These are phyloP conservation scores for Kluyveromyces marxianus DNA, from an alignment of 1,139 yeast genomes.

Conservation along the genomic window DNA sequence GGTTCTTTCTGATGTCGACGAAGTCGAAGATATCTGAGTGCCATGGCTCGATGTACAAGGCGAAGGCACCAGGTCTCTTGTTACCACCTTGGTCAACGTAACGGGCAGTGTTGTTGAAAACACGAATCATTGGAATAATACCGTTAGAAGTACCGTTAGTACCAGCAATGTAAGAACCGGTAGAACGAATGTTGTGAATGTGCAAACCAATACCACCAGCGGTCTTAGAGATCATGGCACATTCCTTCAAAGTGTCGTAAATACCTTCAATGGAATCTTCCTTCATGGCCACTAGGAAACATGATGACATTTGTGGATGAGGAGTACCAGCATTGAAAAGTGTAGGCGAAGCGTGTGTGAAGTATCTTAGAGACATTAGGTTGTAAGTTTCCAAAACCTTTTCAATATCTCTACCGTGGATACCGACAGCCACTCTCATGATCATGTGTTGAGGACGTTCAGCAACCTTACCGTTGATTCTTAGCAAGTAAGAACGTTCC, in stretches of 20 bases:
- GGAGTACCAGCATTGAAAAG: constrained; percentile 88
- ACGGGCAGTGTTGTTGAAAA: constrained; percentile 84
- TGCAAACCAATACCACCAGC: constrained; percentile 91
- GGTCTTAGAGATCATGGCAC: constrained; percentile 80
- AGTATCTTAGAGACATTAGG: constrained; percentile 74
- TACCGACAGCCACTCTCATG: constrained; percentile 86
- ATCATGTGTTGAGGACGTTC: constrained; percentile 89
- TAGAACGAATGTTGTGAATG: constrained; percentile 74
- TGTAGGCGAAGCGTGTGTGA: constrained; percentile 88
- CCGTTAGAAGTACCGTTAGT: constrained; percentile 89
- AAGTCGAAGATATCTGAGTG: constrained; percentile 81
- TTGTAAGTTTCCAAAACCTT: constrained; percentile 73
- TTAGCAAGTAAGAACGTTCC: constrained; percentile 73
- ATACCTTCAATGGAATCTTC: constrained; percentile 90
- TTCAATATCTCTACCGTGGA: constrained; percentile 69
- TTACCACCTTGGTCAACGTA: constrained; percentile 94
- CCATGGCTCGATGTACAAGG: constrained; percentile 87
- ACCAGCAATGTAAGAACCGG: constrained; percentile 83
- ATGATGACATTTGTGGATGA: constrained; percentile 78
- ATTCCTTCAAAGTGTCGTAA: constrained; percentile 75
- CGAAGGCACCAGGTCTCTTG: constrained; percentile 91
- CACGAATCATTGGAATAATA: constrained; percentile 83
- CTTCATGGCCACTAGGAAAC: constrained; percentile 82
- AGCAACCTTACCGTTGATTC: constrained; percentile 64
- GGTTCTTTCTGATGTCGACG: constrained; percentile 78